These are phyloP conservation scores for Arachis hypogaea DNA, from an alignment of 306 rosid genomes.

Conservation along the genomic window DNA sequence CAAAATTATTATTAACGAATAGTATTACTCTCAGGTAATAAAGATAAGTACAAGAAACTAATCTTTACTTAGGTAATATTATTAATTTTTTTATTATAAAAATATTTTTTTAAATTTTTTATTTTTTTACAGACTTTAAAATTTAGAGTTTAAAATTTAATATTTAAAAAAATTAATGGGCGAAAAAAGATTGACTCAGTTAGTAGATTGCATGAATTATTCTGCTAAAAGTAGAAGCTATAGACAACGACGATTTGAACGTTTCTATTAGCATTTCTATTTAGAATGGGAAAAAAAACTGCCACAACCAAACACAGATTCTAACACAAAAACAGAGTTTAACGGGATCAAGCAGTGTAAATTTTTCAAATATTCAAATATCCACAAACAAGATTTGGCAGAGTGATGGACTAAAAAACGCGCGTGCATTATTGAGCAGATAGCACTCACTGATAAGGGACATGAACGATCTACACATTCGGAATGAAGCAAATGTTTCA, in stretches of 20 bases:
- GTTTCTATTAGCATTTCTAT: conserved; percentile 7
- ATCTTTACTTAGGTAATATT: too few species aligned
- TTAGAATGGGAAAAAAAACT: not conserved
- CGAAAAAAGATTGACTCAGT: too few species aligned
- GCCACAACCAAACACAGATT: conserved; percentile 11
- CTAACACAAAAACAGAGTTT: not conserved
- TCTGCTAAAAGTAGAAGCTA: not conserved
- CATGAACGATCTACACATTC: not conserved
- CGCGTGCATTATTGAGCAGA: not conserved
- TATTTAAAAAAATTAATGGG: too few species aligned
- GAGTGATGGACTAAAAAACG: conserved; percentile 12
- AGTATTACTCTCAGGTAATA: too few species aligned
- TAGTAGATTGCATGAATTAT: not conserved
- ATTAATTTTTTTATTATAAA: too few species aligned
- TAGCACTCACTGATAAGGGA: conserved; percentile 6
- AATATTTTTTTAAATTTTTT: too few species aligned
- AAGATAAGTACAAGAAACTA: too few species aligned
- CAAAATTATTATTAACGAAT: too few species aligned
- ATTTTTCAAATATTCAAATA: conserved; percentile 5
- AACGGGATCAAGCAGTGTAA: not conserved
- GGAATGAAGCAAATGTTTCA: not conserved
- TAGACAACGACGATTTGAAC: conserved; percentile 5
- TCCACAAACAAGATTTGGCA: conserved; percentile 13
- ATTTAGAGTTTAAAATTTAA: too few species aligned
- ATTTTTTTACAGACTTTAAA: too few species aligned